Evolutionary conservation across 352 stramenopile species (phyloP).

Genomic region (Phytophthora pistaciae): DNA sequence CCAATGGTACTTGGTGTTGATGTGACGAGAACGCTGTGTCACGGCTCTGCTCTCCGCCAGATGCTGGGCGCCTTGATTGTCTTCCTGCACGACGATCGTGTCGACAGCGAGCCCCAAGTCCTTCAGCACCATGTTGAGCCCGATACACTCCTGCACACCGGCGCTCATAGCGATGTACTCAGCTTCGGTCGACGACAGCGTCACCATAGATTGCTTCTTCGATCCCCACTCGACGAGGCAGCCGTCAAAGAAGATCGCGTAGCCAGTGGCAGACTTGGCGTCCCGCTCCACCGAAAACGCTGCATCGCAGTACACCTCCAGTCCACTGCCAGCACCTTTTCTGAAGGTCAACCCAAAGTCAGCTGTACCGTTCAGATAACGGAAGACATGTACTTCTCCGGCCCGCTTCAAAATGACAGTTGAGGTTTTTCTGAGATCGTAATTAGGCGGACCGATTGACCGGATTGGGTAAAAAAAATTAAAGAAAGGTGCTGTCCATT

Average conservation of each 20-base stretch:
- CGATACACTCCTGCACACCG: neutral
- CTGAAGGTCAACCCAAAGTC: neutral
- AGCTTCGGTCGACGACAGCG: neutral
- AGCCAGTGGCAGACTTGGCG: neutral
- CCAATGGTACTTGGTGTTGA: neutral
- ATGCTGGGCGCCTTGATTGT: neutral
- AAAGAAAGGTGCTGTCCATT: no score
- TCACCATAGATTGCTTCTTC: neutral
- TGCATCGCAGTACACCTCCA: neutral
- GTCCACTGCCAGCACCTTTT: neutral
- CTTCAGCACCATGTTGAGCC: neutral
- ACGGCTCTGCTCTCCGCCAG: neutral
- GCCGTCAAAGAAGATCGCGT: neutral
- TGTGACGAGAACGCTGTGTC: neutral
- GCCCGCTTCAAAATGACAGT: no score
- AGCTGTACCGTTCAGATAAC: neutral
- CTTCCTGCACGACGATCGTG: neutral
- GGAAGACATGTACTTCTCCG: no score
- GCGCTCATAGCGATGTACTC: neutral
- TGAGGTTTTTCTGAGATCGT: no score
- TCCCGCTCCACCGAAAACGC: neutral
- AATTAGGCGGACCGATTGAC: no score
- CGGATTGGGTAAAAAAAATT: no score
- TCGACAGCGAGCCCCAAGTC: neutral
- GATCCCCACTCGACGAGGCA: neutral